These are phyloP conservation scores for Vigna unguiculata DNA, from an alignment of 306 rosid species.

Conservation along the genomic window DNA sequence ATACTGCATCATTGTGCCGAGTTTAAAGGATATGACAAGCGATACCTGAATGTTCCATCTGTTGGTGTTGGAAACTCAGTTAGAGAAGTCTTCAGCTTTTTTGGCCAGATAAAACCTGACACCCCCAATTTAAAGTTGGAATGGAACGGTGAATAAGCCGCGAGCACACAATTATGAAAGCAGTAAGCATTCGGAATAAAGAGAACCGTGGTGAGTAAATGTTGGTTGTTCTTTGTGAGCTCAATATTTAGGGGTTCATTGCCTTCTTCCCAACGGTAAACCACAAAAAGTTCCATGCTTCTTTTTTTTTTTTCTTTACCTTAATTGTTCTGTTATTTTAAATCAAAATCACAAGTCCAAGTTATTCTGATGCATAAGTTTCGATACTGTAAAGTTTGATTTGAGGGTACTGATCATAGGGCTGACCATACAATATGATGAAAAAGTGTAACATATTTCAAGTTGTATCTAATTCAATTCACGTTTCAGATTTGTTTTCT, in stretches of 20 bases:
- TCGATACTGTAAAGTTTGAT: conserved; percentile 55
- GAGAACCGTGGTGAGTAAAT: conserved; percentile 22
- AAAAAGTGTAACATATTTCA: conserved; percentile 45
- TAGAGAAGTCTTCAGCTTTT: conserved; percentile 18
- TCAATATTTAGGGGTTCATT: conserved; percentile 40
- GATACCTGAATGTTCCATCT: conserved; percentile 35
- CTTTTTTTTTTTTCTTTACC: not conserved
- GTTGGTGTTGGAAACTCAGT: conserved; percentile 37
- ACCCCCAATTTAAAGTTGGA: conserved; percentile 38
- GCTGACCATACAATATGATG: conserved; percentile 45
- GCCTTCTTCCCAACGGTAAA: conserved; percentile 7
- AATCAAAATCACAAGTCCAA: conserved; percentile 29
- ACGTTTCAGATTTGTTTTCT: not conserved
- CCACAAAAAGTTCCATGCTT: not conserved
- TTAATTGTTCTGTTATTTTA: conserved; percentile 19
- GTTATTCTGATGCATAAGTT: conserved; percentile 48
- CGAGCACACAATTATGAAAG: conserved; percentile 35
- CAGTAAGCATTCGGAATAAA: conserved; percentile 36
- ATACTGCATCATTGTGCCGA: conserved; percentile 27
- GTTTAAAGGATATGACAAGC: conserved; percentile 37
- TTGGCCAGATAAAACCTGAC: conserved; percentile 11
- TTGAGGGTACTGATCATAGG: conserved; percentile 43
- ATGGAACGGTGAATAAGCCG: conserved; percentile 22
- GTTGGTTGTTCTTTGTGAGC: conserved; percentile 29
- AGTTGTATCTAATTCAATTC: conserved; percentile 27